Evolutionary conservation across 2,329 filamentous ascomycete genomes (phyloP).

Genomic region (Thermothelomyces thermophilus): DNA sequence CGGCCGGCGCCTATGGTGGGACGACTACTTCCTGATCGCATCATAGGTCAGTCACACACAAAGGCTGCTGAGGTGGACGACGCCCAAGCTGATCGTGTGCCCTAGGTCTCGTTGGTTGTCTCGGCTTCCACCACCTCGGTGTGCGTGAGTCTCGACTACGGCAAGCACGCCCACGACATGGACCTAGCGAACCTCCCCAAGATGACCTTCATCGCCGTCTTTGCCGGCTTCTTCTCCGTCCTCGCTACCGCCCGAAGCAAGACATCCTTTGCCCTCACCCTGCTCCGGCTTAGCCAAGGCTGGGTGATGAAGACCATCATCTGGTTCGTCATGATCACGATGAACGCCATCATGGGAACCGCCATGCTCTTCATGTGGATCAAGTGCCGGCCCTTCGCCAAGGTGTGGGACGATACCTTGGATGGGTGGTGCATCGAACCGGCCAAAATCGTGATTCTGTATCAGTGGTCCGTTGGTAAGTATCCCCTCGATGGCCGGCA

Average conservation of each 20-base stretch:
- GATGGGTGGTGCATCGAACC: conserved; percentile 12
- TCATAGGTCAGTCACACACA: conserved; percentile 21
- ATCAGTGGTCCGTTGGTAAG: conserved; percentile 15
- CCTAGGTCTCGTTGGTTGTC: conserved; percentile 18
- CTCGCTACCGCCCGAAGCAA: conserved; percentile 33
- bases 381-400: conserved; percentile 12
- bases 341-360: conserved; percentile 23
- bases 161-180: conserved; percentile 20
- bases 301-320: conserved; percentile 25
- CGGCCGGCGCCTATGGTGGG: conserved; percentile 23
- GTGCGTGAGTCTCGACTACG: conserved; percentile 20
- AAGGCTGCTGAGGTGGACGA: too few relatives aligned
- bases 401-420: conserved; percentile 6
- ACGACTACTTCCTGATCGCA: conserved; percentile 21
- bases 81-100: background rate
- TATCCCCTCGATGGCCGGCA: background rate
- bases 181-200: conserved; percentile 13
- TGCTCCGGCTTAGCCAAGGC: conserved; percentile 29
- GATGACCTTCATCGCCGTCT: conserved; percentile 23
- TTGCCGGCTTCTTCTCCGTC: conserved; percentile 28
- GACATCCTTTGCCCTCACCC: conserved; percentile 34
- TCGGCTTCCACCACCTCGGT: conserved; percentile 18
- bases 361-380: conserved; percentile 15
- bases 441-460: conserved; percentile 8
- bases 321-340: conserved; percentile 28